phyloP scores from a whole-genome alignment of 129 eudicot species.

The Arctium minus region DNA sequence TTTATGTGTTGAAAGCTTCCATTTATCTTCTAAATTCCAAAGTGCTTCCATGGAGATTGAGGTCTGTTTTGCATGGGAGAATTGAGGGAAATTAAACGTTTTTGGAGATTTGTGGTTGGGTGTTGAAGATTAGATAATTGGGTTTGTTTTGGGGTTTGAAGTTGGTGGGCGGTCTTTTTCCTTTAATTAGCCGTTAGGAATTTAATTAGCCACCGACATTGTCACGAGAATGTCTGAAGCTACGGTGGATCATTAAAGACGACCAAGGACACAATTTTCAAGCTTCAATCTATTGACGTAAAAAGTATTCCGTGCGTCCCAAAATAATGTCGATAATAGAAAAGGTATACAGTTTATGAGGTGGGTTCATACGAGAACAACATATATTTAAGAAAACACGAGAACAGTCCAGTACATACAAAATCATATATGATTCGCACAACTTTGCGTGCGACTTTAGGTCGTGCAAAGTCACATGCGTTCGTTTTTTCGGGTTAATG shows the following conservation, averaged over 20 bases:
- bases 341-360: too few relatives aligned
- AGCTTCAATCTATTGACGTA: neutral
- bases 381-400: too few relatives aligned
- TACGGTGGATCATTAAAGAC: conserved; percentile 29
- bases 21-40: conserved; percentile 68
- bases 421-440: too few relatives aligned
- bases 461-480: too few relatives aligned
- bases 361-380: too few relatives aligned
- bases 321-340: too few relatives aligned
- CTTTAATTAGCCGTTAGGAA: conserved; percentile 37
- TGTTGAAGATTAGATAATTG: conserved; percentile 32
- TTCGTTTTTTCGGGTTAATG: too few relatives aligned
- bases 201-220: conserved; percentile 16
- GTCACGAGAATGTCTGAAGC: conserved; percentile 34
- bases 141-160: conserved; percentile 16
- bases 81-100: conserved; percentile 2
- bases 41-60: conserved; percentile 46
- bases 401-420: too few relatives aligned
- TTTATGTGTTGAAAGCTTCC: conserved; percentile 59
- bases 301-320: too few relatives aligned
- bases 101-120: neutral
- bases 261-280: neutral
- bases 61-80: conserved; percentile 18
- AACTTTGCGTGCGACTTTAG: too few relatives aligned
- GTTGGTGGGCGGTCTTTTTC: conserved; percentile 28